Base-by-base conservation (phyloP, 148 eudicot species). In the Silene uniflora region DNA sequence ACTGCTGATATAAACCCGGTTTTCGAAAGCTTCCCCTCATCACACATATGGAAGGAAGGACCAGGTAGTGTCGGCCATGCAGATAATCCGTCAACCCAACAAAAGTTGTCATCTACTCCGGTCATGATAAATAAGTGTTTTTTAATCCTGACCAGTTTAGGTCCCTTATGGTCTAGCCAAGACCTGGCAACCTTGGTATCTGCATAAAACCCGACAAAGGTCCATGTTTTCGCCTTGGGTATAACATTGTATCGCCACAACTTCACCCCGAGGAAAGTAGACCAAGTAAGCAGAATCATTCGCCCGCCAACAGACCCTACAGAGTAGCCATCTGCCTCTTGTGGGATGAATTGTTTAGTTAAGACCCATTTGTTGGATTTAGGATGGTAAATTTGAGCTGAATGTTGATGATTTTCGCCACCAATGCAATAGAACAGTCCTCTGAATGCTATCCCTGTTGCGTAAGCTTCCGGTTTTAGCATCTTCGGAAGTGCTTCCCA, bases 311-410 rank as follows among this genome's bases (percentile, higher is more conserved):
- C 18, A 3, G 68, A 13, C 11, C 19, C n/a, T 1, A 64, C 68
- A 64, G n/a, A 64, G 17, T 10, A 64, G 39, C 68, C 68, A 14
- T 64, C 17, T 64, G 68, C 68, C 25, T 64, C 68, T 25, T 64
- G 18, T 64, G 68, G 68, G 16, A 64, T 64, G 68, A 64, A 64
- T 29, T 29, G 68, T 12, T 64, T 16, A 18, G 25, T 3, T 19
- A 61, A 19, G 24, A 61, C 22, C 64, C 25, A 22, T 61, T 61
- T 6, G 14, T 62, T 22, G 32, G 32, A 14, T 64, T 25, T 64
- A 27, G 68, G 68, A 64, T 64, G n/a, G n/a, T 27, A 64, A 16
- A 64, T 29, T 64, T 64, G 68, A 64, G 68, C 68, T 16, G 68
- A 25, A 17, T 64, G 68, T 23, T 27, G 7, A 64, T 6, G 17